A percentile compares a stretch with the other conserved stretches of the same genome.
Conservation (phyloP, 2,329 filamentous ascomycete species). For the Xylaria sp. region DNA sequence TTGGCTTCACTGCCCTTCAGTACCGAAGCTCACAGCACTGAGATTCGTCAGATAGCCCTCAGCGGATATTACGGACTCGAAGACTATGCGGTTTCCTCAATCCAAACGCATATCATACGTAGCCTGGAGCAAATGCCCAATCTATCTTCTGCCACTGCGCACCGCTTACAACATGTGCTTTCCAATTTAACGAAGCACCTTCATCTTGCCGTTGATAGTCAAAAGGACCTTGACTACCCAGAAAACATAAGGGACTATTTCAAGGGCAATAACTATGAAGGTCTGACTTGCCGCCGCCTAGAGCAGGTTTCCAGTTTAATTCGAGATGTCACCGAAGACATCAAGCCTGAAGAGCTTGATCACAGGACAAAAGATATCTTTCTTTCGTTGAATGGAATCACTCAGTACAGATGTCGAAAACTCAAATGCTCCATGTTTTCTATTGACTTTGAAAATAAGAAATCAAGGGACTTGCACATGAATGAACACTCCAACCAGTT, state of each 20-base stretch:
- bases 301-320: background rate
- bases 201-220: background rate
- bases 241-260: background rate
- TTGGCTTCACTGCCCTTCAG: background rate
- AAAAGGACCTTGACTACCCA: background rate
- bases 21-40: no score
- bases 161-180: background rate
- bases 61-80: slow-evolving; percentile 14
- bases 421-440: background rate
- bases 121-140: background rate
- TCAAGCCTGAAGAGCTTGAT: background rate
- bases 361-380: background rate
- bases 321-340: background rate
- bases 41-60: background rate
- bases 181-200: background rate
- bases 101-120: background rate
- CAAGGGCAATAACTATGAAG: background rate
- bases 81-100: slow-evolving; percentile 7
- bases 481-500: background rate
- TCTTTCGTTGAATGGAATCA: background rate
- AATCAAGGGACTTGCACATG: background rate
- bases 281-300: background rate
- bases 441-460: background rate
- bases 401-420: background rate
- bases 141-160: background rate